phyloP scores from a whole-genome alignment of 306 rosid genomes.

The Quillaja saponaria region DNA sequence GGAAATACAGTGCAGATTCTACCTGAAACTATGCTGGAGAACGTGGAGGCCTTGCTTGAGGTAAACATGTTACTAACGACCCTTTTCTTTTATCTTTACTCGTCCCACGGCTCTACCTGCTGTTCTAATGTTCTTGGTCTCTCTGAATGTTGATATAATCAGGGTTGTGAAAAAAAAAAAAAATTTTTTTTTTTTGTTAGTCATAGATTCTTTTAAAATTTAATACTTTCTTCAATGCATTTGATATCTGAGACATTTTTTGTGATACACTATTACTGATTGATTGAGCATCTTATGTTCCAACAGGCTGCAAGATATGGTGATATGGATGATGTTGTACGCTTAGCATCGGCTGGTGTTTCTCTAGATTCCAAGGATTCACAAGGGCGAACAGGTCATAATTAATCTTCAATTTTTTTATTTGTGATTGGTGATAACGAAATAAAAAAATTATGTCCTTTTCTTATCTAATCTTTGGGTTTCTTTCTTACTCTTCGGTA shows the following conservation, averaged over 20 bases:
- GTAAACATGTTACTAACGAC: slow-evolving; percentile 5
- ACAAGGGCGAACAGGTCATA: slow-evolving; percentile 67
- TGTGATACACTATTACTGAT: background rate
- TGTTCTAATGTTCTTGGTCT: background rate
- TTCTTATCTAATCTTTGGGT: background rate
- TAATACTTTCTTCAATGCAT: background rate
- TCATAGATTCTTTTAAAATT: too few species aligned
- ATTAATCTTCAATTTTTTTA: background rate
- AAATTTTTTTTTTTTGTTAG: background rate
- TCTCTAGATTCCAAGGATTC: slow-evolving; percentile 73
- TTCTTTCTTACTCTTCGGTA: too few species aligned
- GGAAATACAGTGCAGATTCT: slow-evolving; percentile 24
- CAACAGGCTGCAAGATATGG: slow-evolving; percentile 73
- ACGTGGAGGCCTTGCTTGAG: slow-evolving; percentile 61
- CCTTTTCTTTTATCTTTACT: background rate
- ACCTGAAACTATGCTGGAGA: slow-evolving; percentile 32
- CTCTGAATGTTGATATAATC: background rate
- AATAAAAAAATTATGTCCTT: background rate
- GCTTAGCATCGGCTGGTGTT: slow-evolving; percentile 56
- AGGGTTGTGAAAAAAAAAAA: too few species aligned
- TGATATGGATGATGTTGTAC: slow-evolving; percentile 61
- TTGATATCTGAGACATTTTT: too few species aligned
- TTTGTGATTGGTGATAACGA: background rate
- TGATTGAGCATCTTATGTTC: background rate
- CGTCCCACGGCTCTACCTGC: background rate